phyloP scores from a whole-genome alignment of 108 stramenopile species.

The Cyclotella baltica region DNA sequence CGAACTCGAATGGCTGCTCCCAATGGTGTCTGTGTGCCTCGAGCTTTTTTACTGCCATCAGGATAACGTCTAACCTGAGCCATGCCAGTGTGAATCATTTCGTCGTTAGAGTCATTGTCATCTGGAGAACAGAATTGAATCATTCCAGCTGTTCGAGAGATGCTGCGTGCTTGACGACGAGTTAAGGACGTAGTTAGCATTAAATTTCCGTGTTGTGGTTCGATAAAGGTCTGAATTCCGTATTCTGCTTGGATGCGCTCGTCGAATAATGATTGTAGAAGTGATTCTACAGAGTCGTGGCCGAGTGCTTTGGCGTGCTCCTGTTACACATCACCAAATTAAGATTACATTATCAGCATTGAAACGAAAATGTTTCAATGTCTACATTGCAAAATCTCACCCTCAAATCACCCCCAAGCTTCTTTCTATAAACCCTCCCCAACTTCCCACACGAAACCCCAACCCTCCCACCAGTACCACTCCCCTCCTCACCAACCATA shows the following conservation, averaged over 20 bases:
- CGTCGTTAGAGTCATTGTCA: constrained; percentile 15
- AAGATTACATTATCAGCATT: no score
- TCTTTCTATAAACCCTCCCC: constrained; percentile 42
- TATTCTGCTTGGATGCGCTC: constrained; percentile 64
- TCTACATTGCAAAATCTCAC: constrained; percentile 9
- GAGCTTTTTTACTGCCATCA: constrained; percentile 6
- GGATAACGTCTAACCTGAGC: constrained; percentile 12
- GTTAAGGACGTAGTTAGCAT: constrained; percentile 62
- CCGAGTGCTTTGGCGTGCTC: constrained; percentile 68
- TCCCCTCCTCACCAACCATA: constrained; percentile 58
- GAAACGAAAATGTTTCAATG: background rate
- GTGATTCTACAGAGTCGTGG: constrained; percentile 56
- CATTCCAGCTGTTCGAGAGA: constrained; percentile 61
- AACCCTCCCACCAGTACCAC: constrained; percentile 15
- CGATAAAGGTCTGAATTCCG: constrained; percentile 53
- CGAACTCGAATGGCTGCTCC: constrained; percentile 78
- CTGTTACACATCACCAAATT: constrained; percentile 18
- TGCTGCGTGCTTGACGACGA: constrained; percentile 56
- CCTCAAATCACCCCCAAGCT: constrained; percentile 51
- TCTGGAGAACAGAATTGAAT: constrained; percentile 62
- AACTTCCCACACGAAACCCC: constrained; percentile 33
- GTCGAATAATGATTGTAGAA: constrained; percentile 68
- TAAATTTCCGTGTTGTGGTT: constrained; percentile 50
- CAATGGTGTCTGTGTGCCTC: constrained; percentile 49
- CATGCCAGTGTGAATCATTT: constrained; percentile 48